Evolutionary conservation across 2,329 filamentous ascomycete species (phyloP).

Genomic region (Monosporascus sp.): DNA sequence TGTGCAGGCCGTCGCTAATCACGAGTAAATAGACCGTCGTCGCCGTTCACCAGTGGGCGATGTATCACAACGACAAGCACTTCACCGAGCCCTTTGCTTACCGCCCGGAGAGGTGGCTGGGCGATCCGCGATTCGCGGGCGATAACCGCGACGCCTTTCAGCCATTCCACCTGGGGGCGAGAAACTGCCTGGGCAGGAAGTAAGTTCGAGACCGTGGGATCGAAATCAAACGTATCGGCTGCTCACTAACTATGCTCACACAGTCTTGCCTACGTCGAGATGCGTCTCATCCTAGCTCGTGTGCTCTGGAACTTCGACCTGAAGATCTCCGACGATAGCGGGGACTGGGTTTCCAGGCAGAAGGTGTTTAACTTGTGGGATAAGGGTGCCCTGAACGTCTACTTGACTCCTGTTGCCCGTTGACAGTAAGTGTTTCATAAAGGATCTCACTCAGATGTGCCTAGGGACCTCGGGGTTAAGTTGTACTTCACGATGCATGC

Average conservation of each 20-base stretch:
- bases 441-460: no score
- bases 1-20: background rate
- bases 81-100: constrained; percentile 41
- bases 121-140: constrained; percentile 30
- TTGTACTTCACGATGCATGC: no score
- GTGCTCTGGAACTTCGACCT: constrained; percentile 47
- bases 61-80: constrained; percentile 33
- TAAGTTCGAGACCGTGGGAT: constrained; percentile 17
- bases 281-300: constrained; percentile 42
- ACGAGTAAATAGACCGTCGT: constrained; percentile 32
- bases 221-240: background rate
- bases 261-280: constrained; percentile 45
- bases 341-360: constrained; percentile 34
- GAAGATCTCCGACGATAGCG: constrained; percentile 30
- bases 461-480: no score
- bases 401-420: constrained; percentile 41
- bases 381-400: constrained; percentile 31
- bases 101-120: constrained; percentile 43
- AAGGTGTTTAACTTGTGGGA: constrained; percentile 35
- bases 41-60: constrained; percentile 37
- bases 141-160: constrained; percentile 40
- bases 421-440: constrained; percentile 40
- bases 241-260: constrained; percentile 1
- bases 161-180: constrained; percentile 42
- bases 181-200: constrained; percentile 47